phyloP scores from a whole-genome alignment of 179 eudicot genomes.

The Pouteria campechiana region DNA sequence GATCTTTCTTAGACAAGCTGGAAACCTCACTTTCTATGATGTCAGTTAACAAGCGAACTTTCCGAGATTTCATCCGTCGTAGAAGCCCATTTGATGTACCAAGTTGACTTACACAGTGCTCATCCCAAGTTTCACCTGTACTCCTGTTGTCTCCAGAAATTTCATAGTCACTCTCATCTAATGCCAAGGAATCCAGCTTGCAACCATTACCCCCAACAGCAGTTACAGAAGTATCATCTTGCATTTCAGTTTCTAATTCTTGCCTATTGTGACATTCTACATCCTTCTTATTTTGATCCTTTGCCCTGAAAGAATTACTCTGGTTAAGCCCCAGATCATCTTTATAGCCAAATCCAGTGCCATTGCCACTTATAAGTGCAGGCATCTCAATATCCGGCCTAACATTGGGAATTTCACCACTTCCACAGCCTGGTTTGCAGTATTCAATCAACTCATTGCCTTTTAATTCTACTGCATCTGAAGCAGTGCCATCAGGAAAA shows the following conservation, averaged over 20 bases:
- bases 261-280: not conserved
- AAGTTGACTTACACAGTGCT: not conserved
- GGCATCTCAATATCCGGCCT: not conserved
- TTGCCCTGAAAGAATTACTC: conserved; percentile 1
- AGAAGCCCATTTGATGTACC: conserved; percentile 5
- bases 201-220: not conserved
- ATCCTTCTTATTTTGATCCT: not conserved
- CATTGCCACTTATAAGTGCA: conserved; percentile 1
- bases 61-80: conserved; percentile 15
- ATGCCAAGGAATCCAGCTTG: conserved; percentile 4
- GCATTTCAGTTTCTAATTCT: not conserved
- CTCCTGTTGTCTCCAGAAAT: conserved; percentile 10
- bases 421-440: conserved; percentile 4
- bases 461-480: conserved; percentile 7
- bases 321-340: not conserved
- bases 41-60: conserved; percentile 26
- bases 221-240: not conserved
- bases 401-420: not conserved
- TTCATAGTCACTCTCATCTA: conserved; percentile 10
- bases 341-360: not conserved
- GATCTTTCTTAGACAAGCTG: not conserved
- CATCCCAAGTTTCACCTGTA: not conserved
- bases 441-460: conserved; percentile 1
- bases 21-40: conserved; percentile 5
- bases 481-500: not conserved